Percentiles rank a stretch among this genome's conserved stretches.
Evolutionary conservation across 305 asterid genomes (phyloP).

Genomic region (Rubia peregrina): DNA sequence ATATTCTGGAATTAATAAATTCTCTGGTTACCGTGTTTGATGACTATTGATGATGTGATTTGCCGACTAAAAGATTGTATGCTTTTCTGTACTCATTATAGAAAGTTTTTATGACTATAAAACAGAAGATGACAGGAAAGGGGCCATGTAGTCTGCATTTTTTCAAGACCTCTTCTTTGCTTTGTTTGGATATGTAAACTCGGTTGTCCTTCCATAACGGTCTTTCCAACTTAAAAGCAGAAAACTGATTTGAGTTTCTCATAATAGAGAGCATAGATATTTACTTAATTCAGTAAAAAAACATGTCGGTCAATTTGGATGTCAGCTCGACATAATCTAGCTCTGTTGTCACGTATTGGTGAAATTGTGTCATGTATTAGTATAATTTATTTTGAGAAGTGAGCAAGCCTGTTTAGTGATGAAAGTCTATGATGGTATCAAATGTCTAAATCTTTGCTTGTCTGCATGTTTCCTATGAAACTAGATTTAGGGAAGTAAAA

Average conservation of each 20-base stretch:
- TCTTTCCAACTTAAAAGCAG: background rate
- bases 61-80: background rate
- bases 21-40: background rate
- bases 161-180: background rate
- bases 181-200: background rate
- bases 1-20: background rate
- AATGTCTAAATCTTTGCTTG: background rate
- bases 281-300: background rate
- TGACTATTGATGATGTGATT: background rate
- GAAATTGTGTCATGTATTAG: background rate
- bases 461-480: background rate
- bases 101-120: no score
- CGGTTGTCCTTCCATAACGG: background rate
- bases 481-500: background rate
- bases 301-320: background rate
- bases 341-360: background rate
- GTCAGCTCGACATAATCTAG: background rate
- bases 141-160: background rate
- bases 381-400: background rate
- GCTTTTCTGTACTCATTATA: background rate
- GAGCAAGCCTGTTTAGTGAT: background rate
- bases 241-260: background rate
- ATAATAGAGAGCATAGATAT: background rate
- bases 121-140: background rate
- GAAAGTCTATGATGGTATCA: background rate